phyloP scores from a whole-genome alignment of 1,284 basidiomycete species.

The Rhodotorula sp. region DNA sequence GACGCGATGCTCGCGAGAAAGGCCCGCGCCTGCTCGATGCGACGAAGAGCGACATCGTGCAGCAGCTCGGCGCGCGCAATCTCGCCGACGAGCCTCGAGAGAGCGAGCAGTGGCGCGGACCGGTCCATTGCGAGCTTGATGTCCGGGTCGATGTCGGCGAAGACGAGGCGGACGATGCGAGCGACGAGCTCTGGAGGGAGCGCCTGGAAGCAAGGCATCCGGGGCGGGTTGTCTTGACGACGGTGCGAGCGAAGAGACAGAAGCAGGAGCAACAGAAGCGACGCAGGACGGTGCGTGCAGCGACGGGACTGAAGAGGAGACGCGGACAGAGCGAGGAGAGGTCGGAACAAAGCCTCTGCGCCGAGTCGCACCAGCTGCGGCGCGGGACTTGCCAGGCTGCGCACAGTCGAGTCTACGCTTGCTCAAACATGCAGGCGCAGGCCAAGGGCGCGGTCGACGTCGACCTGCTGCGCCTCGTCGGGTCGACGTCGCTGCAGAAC shows the following conservation, averaged over 20 bases:
- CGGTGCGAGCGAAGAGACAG: neutral
- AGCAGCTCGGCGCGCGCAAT: too few species aligned
- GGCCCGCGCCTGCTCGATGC: too few species aligned
- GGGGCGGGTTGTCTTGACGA: neutral
- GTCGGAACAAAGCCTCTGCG: too few species aligned
- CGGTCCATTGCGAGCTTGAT: rapidly evolving
- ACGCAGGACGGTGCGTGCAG: neutral
- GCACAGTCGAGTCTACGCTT: too few species aligned
- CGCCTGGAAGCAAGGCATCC: neutral
- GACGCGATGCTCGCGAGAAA: too few species aligned
- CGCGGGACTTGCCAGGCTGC: too few species aligned
- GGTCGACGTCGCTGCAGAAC: conserved; percentile 29
- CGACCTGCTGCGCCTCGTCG: conserved; percentile 35
- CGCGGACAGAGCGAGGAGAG: too few species aligned
- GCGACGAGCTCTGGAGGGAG: neutral
- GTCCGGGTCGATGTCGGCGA: neutral
- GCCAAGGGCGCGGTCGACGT: conserved; percentile 9
- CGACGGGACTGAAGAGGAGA: too few species aligned
- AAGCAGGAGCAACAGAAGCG: too few species aligned
- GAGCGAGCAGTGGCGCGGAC: neutral
- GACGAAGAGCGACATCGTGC: too few species aligned
- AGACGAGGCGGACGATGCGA: neutral
- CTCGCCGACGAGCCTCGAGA: neutral
- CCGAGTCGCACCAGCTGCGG: too few species aligned
- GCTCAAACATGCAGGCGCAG: too few species aligned